Conservation (phyloP, 2,329 filamentous ascomycete species). For the Phoma sp. region DNA sequence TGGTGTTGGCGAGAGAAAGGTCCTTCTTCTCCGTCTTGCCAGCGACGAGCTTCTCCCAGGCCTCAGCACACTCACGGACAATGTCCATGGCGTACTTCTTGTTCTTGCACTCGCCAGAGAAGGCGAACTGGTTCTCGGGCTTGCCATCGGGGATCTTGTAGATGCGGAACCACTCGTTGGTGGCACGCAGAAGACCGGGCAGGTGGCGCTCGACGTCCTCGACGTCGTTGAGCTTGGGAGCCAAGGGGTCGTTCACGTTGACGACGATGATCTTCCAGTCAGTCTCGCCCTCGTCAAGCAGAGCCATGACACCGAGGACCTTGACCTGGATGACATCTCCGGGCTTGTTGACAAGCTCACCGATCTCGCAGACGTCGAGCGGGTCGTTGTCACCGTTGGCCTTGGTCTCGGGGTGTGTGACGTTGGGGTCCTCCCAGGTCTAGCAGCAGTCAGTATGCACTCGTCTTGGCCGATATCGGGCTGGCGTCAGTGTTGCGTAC, state of each 20-base stretch:
- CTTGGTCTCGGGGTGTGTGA: conserved; percentile 97
- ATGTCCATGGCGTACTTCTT: conserved; percentile 97
- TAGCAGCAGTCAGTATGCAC: conserved; percentile 50
- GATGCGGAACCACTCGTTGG: conserved; percentile 99
- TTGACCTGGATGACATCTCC: conserved; percentile 99
- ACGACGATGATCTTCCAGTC: conserved; percentile 99
- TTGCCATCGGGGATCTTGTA: conserved; percentile 99
- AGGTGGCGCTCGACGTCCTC: conserved; percentile 99
- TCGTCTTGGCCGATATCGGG: conserved; percentile 35
- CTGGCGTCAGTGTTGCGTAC: conserved; percentile 61
- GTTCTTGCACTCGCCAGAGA: conserved; percentile 99
- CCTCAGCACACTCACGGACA: conserved; percentile 92
- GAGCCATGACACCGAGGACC: conserved; percentile 98
- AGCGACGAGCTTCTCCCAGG: conserved; percentile 94
- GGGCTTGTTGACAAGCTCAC: conserved; percentile 93
- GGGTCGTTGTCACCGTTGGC: conserved; percentile 99
- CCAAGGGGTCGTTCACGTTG: conserved; percentile 95
- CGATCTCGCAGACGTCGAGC: conserved; percentile 99
- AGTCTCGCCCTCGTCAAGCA: conserved; percentile 99
- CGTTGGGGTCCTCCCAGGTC: conserved; percentile 99
- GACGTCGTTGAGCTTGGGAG: conserved; percentile 94
- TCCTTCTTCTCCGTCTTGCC: conserved; percentile 82
- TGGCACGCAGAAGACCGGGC: conserved; percentile 92
- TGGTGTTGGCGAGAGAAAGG: conserved; percentile 81
- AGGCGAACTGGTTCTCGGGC: conserved; percentile 99